Base-by-base conservation (phyloP, 768 basidiomycete species). In the Tephrocybe sp. region DNA sequence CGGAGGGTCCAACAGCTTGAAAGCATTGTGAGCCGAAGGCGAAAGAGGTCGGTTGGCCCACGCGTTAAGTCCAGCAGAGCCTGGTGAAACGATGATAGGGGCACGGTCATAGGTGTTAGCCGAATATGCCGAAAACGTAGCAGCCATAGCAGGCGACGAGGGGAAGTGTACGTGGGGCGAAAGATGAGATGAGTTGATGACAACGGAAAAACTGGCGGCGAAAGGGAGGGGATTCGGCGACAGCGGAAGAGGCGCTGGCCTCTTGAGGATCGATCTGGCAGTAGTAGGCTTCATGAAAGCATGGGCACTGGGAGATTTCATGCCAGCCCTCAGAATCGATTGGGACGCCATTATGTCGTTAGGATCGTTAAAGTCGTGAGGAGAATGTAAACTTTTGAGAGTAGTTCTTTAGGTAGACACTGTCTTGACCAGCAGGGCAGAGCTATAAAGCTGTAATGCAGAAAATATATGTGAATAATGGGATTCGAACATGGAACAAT, bases 161-260 rank as follows among this genome's bases (percentile, higher is more conserved):
- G 83, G 82, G 58, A 88, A 87, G 65, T 82, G 83, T 49, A 87
- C 84, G 59, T 79, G 83, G 3, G 74, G 69, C 4, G 73, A 77
- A 45, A 62, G 65, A 29, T 61, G 55, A 18, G 62, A 57, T 1
- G 69, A 64, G 19, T 69, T 65, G 18, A 64, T 51, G 31, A 67
- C 52, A 29, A 70, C 49, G 18, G 67, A 68, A 44, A 69, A 69
- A 54, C 56, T 68, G 1, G 65, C 57, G 16, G 64, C 43, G 49
- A 65, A 57, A 6, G 66, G 60, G 46, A 64, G 61, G 6, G 65
- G 60, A 24, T 52, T 62, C 6, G 71, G 69, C 4, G 71, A 69
- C 29, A 75, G 60, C 16, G 72, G 64, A 18, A 75, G 55, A 22
- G 71, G 61, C 0, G 64, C 53, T 12, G 73, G 71, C 24, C 70